Evolutionary conservation across 768 basidiomycete genomes (phyloP), one percentile per base, ranked within the genome.

Genomic region (Panaeolus cyanescens): DNA sequence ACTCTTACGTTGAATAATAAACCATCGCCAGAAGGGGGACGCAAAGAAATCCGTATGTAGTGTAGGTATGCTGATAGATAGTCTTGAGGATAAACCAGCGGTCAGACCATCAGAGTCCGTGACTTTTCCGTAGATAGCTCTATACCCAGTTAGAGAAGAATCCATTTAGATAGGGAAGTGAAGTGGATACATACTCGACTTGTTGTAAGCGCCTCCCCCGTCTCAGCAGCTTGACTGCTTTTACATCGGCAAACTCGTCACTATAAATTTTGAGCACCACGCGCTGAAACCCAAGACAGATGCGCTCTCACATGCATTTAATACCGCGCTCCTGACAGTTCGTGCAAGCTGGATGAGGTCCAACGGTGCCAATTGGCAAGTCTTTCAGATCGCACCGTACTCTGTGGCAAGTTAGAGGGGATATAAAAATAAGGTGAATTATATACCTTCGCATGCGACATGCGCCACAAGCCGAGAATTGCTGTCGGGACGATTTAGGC

Each of bases 331-430:
- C 93, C 67, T 81, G 87, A 75, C 95, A 97, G 72, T 96, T 96
- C 7, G 93, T 91, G 74, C 95, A 97, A 8, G 86, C 82, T 1
- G 83, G 79, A 65, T 74, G 74, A 45, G 75, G 72, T 19, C 79
- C 79, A 8, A 80, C 71, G n/a, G 79, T 72, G 50, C 82, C 75
- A 37, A 85, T 75, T 56, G 85, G 82, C 40, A 89, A 79, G 74
- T 96, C 93, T 72, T 96, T 96, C 59, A 96, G 84, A 79, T 96
- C 95, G 71, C 95, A 97, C 58, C 93, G 92, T 20, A 97, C 95
- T 71, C 93, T 95, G 68, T 28, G 53, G 39, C 54, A 61, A 56
- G 37, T 60, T 34, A 61, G 56, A 62, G 31, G 40, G 50, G 22
- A 22, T 25, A 58, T 28, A 0, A 20, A 42, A 45, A 58, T 36